A percentile compares a stretch with the other conserved stretches of the same genome.
phyloP scores from a whole-genome alignment of 331 rosid genomes.

The Quercus lobata region DNA sequence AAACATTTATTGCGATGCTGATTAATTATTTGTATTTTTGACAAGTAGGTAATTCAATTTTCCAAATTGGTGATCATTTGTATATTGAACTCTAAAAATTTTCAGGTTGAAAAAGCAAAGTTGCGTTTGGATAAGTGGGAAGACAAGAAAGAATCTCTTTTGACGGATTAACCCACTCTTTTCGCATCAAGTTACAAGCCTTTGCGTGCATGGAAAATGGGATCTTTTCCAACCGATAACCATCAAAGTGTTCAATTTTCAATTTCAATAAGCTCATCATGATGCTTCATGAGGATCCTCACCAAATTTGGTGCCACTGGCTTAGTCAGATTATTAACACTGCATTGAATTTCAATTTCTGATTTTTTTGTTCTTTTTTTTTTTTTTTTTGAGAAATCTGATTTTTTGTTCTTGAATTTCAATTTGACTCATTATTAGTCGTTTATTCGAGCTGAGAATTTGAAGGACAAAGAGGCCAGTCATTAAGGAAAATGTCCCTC shows the following conservation, averaged over 20 bases:
- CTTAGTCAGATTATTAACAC: neutral
- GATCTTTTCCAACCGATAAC: neutral
- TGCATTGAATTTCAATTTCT: too few relatives aligned
- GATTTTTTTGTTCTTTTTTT: too few relatives aligned
- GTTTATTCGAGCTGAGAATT: too few relatives aligned
- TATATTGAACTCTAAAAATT: neutral
- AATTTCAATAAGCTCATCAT: neutral
- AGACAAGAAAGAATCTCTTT: neutral
- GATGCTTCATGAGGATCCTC: neutral
- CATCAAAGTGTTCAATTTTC: too few relatives aligned
- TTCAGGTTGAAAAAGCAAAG: constrained; percentile 27
- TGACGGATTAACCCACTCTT: neutral
- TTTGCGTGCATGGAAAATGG: too few relatives aligned
- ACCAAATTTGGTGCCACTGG: neutral
- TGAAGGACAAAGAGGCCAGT: too few relatives aligned
- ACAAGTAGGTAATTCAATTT: neutral
- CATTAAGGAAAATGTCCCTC: too few relatives aligned
- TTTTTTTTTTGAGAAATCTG: too few relatives aligned
- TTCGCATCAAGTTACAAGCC: neutral
- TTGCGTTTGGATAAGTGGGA: constrained; percentile 28
- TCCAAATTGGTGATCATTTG: neutral
- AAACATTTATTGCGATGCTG: too few relatives aligned
- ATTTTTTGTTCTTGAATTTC: too few relatives aligned
- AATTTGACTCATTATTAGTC: too few relatives aligned
- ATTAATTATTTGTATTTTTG: neutral